A percentile compares a stretch with the other conserved stretches of the same genome.
phyloP scores from a whole-genome alignment of 2,329 filamentous ascomycete genomes.

The Emmonsia crescens region DNA sequence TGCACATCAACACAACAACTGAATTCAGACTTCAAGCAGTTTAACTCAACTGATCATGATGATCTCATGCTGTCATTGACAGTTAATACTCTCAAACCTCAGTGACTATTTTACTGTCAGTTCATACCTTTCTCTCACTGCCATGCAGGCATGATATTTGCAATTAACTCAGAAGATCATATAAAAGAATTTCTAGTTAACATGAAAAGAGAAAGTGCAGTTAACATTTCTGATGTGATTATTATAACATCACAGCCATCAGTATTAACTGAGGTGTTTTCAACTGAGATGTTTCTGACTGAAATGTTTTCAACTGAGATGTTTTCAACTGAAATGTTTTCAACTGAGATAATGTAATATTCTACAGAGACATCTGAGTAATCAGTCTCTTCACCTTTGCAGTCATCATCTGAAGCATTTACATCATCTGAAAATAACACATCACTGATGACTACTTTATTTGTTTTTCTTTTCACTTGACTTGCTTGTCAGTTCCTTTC shows the following conservation, averaged over 20 bases:
- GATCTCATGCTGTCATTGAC: constrained; percentile 8
- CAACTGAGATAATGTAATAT: background rate
- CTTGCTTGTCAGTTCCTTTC: background rate
- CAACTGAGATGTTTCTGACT: too few relatives aligned
- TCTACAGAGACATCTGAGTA: background rate
- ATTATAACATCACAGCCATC: background rate
- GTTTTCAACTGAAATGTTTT: too few relatives aligned
- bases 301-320: too few relatives aligned
- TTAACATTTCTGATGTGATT: background rate
- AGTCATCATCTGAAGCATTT: background rate
- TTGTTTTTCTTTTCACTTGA: background rate
- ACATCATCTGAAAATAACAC: background rate
- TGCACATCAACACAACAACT: constrained; percentile 7
- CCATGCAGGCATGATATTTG: constrained; percentile 20
- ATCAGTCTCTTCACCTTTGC: background rate
- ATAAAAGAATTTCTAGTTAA: constrained; percentile 14
- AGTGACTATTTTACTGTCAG: constrained; percentile 20
- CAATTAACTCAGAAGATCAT: constrained; percentile 16
- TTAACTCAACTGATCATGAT: constrained; percentile 10
- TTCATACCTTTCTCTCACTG: constrained; percentile 14
- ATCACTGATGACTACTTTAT: background rate
- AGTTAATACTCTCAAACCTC: constrained; percentile 14
- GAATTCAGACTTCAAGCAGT: constrained; percentile 8
- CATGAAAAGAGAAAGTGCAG: constrained; percentile 1
- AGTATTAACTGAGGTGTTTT: background rate